phyloP scores from a whole-genome alignment of 2,329 filamentous ascomycete genomes.

The Neoscytalidium dimidiatum region DNA sequence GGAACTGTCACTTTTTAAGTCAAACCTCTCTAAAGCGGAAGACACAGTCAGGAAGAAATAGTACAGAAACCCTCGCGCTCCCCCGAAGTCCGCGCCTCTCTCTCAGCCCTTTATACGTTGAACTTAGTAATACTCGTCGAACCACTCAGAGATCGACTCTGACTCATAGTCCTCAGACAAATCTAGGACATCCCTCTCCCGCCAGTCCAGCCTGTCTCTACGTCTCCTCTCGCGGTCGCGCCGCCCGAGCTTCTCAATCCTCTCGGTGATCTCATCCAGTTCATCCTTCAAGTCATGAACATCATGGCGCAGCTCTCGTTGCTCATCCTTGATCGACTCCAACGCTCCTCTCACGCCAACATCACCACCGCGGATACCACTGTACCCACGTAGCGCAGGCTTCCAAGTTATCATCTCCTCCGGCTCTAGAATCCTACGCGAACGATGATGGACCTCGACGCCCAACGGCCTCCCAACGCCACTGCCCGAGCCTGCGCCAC shows the following conservation, averaged over 20 bases:
- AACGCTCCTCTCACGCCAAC: neutral
- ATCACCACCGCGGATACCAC: neutral
- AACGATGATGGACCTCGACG: neutral
- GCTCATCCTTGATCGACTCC: neutral
- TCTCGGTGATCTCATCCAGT: neutral
- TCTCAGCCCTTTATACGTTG: neutral
- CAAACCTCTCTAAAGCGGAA: too few species aligned
- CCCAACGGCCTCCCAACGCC: neutral
- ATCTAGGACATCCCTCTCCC: neutral
- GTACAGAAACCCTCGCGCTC: too few species aligned
- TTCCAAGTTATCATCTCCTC: neutral
- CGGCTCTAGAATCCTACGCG: neutral
- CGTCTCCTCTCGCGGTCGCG: neutral
- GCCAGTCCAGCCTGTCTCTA: neutral
- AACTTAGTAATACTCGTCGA: constrained; percentile 11
- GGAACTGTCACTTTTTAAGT: too few species aligned
- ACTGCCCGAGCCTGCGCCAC: neutral
- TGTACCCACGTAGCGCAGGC: neutral
- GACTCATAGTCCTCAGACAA: neutral
- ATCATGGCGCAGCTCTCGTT: constrained; percentile 10
- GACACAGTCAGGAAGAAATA: too few species aligned
- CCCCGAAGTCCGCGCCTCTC: too few species aligned
- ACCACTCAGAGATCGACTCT: constrained; percentile 7
- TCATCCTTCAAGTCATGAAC: neutral
- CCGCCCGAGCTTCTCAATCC: neutral